These are phyloP conservation scores for Coemansia umbellata DNA, from an alignment of 192 early-diverging fungal genomes.

Conservation along the genomic window DNA sequence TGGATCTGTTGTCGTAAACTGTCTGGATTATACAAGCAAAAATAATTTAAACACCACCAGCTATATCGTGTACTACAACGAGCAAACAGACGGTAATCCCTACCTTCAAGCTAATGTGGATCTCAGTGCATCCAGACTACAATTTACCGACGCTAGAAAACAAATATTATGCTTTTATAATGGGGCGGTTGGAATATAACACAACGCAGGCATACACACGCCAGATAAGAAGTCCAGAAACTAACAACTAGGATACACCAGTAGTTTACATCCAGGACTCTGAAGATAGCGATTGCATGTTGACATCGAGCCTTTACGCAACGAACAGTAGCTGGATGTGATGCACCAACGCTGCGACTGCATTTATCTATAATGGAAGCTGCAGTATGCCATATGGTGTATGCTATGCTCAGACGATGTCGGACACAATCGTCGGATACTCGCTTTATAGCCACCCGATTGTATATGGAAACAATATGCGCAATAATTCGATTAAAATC, in stretches of 20 bases:
- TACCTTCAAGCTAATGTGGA: background rate
- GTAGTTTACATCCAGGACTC: background rate
- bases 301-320: background rate
- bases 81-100: background rate
- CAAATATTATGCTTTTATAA: no score
- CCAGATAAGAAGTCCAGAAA: no score
- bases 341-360: background rate
- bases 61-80: no score
- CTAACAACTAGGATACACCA: background rate
- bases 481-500: background rate
- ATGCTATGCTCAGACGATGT: conserved; percentile 2
- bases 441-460: conserved; percentile 14
- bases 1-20: conserved; percentile 30
- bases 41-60: conserved; percentile 7
- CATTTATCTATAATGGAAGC: background rate
- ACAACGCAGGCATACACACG: background rate
- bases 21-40: conserved; percentile 13
- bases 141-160: conserved; percentile 26
- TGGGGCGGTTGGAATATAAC: no score
- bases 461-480: conserved; percentile 2
- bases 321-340: background rate
- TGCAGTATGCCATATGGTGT: conserved; percentile 16
- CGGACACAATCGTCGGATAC: background rate
- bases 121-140: background rate
- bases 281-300: background rate